Conservation (phyloP, 805 yeast genomes). For the Hanseniaspora meyeri region DNA sequence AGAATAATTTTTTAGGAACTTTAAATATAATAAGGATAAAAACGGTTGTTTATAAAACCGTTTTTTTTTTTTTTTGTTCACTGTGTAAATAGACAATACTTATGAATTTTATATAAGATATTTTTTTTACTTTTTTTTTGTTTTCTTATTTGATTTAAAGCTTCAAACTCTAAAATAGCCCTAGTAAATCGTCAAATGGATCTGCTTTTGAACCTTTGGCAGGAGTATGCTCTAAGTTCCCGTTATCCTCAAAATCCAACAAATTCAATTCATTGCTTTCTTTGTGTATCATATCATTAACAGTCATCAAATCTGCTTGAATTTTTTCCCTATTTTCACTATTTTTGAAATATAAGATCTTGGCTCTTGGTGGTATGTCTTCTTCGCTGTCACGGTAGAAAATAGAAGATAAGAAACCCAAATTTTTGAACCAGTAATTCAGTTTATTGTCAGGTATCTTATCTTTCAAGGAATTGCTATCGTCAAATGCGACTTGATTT, state of each 20-base stretch:
- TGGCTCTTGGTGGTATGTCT: slow-evolving; percentile 12
- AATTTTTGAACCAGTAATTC: slow-evolving; percentile 9
- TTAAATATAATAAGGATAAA: neutral
- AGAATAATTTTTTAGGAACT: neutral
- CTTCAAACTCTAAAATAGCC: neutral
- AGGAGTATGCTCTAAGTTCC: neutral
- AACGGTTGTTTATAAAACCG: neutral
- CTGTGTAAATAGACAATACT: neutral
- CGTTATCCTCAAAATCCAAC: slow-evolving; percentile 9
- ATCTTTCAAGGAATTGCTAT: neutral
- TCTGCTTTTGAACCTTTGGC: neutral
- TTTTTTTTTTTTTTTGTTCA: too few species aligned
- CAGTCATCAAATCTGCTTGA: neutral
- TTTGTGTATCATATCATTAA: slow-evolving; percentile 8
- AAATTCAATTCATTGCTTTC: slow-evolving; percentile 8
- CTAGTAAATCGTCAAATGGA: slow-evolving; percentile 9
- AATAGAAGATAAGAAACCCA: slow-evolving; percentile 3
- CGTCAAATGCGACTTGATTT: neutral
- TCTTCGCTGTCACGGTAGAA: slow-evolving; percentile 1
- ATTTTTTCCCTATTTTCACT: neutral
- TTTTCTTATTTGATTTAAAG: too few species aligned
- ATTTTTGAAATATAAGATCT: slow-evolving; percentile 2
- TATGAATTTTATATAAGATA: too few species aligned
- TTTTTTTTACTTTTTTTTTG: too few species aligned
- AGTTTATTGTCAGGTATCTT: slow-evolving; percentile 4